Evolutionary conservation across 768 basidiomycete genomes (phyloP), one percentile per base, ranked within the genome.

Genomic region (Tulasnella sp.): DNA sequence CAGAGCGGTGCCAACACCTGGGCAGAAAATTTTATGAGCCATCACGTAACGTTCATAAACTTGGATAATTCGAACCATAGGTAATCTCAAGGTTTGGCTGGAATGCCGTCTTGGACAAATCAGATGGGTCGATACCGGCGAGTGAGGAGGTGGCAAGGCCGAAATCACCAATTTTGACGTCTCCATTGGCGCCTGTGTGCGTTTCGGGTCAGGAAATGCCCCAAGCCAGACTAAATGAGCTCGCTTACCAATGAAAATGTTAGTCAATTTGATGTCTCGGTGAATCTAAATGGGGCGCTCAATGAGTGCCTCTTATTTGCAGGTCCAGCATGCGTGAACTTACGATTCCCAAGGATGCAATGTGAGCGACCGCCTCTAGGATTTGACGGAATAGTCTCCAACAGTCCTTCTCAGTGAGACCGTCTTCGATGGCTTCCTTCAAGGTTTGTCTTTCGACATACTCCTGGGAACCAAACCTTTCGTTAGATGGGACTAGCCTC

Each of bases 311-410:
- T 40, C 9, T 58, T 22, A 48, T 40, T 37, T 3, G 24, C 5
- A n/a, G 54, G 37, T 31, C n/a, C 44, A 42, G 54, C 16, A 40
- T 82, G 73, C 34, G 48, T 42, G 83, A 20, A 88, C 92, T 80
- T 34, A 94, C 93, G 83, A 98, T 96, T n/a, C 94, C 93, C 79
- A 94, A 88, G 37, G 91, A 92, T 1, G 94, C 92, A 92, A 98
- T 96, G 82, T 98, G 94, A 0, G 93, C 93, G 14, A 98, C 88
- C 0, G 96, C 96, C 82, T 97, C 96, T 44, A 97, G 86, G 50
- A 96, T 92, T 86, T 98, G 96, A 76, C 94, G 92, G 84, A 98
- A 96, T 20, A 98, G 86, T 31, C 93, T 87, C 97, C 97, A 98
- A 0, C 92, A 92, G 81, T 97, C 94, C 73, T 94, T 92, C 85